These are phyloP conservation scores for Tylopilus sp. DNA, from an alignment of 768 basidiomycete species.

Conservation along the genomic window DNA sequence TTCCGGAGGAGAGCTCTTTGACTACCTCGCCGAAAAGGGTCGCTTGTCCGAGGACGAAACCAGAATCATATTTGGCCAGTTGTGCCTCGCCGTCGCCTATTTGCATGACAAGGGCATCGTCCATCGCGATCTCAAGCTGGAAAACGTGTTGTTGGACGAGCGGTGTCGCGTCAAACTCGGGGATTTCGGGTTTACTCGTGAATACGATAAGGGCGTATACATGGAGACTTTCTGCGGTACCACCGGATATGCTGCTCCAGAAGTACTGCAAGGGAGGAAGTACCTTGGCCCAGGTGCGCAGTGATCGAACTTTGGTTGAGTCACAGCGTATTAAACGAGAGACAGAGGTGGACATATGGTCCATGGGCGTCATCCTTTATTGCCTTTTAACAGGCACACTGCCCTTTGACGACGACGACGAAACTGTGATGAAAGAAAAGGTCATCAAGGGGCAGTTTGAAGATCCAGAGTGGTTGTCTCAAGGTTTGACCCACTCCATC, in stretches of 20 bases:
- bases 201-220: conserved; percentile 72
- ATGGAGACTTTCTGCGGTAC: conserved; percentile 97
- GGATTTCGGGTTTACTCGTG: conserved; percentile 93
- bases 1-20: conserved; percentile 95
- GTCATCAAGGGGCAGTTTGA: conserved; percentile 87
- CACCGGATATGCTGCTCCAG: conserved; percentile 89
- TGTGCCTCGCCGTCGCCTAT: conserved; percentile 91
- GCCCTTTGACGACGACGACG: conserved; percentile 90
- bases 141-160: conserved; percentile 92
- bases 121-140: conserved; percentile 94
- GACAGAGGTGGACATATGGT: conserved; percentile 94
- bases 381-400: conserved; percentile 85
- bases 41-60: conserved; percentile 83
- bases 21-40: conserved; percentile 95
- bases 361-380: conserved; percentile 88
- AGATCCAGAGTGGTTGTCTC: conserved; percentile 88
- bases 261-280: conserved; percentile 84
- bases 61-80: conserved; percentile 88
- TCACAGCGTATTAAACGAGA: conserved; percentile 10
- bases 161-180: conserved; percentile 89
- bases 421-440: conserved; percentile 74
- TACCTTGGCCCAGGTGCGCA: conserved; percentile 84
- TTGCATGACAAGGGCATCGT: conserved; percentile 92
- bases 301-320: not conserved
- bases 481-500: conserved; percentile 47